phyloP scores from a whole-genome alignment of 176 grass and related monocot genomes.

The Bolboschoenus planiculmis region DNA sequence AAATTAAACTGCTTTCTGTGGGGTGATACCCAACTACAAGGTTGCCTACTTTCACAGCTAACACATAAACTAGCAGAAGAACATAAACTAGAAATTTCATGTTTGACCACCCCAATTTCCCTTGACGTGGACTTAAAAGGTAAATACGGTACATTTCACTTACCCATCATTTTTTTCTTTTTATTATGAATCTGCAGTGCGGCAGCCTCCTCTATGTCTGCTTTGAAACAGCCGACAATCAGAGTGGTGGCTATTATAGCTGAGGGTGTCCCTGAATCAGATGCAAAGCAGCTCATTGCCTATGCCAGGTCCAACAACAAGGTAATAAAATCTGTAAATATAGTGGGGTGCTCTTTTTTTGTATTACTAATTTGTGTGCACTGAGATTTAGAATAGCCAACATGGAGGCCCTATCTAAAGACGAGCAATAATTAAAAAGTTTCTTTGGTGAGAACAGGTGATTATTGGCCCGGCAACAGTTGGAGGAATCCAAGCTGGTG shows the following conservation, averaged over 20 bases:
- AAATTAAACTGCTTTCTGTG: not conserved
- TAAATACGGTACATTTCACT: not conserved
- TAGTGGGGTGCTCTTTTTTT: not conserved
- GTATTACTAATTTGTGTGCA: not conserved
- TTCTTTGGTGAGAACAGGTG: slow-evolving; percentile 35
- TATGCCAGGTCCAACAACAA: slow-evolving; percentile 93
- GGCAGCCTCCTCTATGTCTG: slow-evolving; percentile 85
- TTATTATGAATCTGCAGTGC: slow-evolving; percentile 51
- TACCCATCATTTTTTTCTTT: not conserved
- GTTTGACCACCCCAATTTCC: not conserved
- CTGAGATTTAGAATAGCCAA: not conserved
- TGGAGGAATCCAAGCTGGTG: slow-evolving; percentile 94
- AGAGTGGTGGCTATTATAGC: slow-evolving; percentile 96
- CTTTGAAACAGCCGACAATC: slow-evolving; percentile 88
- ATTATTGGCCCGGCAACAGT: slow-evolving; percentile 97
- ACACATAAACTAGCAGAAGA: not conserved
- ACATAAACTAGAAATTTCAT: not conserved
- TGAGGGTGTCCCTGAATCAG: slow-evolving; percentile 95
- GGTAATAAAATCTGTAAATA: slow-evolving; percentile 29
- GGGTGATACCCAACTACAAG: not conserved
- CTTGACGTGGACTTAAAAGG: not conserved
- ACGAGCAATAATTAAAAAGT: not conserved
- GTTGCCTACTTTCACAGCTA: not conserved
- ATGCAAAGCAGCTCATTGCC: slow-evolving; percentile 85
- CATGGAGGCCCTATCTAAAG: not conserved